Base-by-base conservation (phyloP, 176 grass and related monocot species). In the Echinochloa phyllopogon region DNA sequence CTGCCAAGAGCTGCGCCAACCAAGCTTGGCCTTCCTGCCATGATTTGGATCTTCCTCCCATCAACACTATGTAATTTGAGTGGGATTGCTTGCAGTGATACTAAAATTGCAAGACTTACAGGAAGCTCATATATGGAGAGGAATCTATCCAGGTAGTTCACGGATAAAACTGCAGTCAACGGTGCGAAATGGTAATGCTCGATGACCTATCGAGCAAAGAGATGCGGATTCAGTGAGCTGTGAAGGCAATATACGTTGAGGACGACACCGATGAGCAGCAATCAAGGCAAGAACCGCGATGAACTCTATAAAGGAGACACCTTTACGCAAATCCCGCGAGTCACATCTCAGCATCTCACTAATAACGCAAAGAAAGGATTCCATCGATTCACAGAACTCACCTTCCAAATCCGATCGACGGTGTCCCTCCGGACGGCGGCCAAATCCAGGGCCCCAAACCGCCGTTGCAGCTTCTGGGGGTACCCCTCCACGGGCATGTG, bases 371-470 rank as follows among this genome's bases (percentile, higher is more conserved):
- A 61, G 88, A 74, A 75, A 75, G 24, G 33, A 27, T 78, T 57
- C 20, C 27, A 89, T 72, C 68, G 44, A 72, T 52, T 69, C 62
- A 72, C 15, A 83, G 73, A 76, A 6, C 59, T 81, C 76, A 98
- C 96, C 96, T 98, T 95, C 87, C 91, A 98, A 90, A 98, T 95
- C 96, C 93, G 90, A 87, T 92, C 93, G 67, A 95, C 66, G 83
- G 96, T 93, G 71, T 92, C 77, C 80, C 80, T 87, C 64, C 93
- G 92, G 79, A 95, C 75, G 87, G 83, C 89, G 56, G 73, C 77
- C 86, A 88, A 85, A 90, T 98, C 93, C 51, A 89, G 80, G 10
- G 10, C 87, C 51, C 89, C 96, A n/a, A 67, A 72, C 17, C 75
- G 80, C 11, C 37, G 83, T 8, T 65, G 76, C 77, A 98, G 89